Percentiles rank a stretch among this genome's conserved stretches.
phyloP scores from a whole-genome alignment of 2,329 filamentous ascomycete genomes.

The Hymenoscyphus albidus region DNA sequence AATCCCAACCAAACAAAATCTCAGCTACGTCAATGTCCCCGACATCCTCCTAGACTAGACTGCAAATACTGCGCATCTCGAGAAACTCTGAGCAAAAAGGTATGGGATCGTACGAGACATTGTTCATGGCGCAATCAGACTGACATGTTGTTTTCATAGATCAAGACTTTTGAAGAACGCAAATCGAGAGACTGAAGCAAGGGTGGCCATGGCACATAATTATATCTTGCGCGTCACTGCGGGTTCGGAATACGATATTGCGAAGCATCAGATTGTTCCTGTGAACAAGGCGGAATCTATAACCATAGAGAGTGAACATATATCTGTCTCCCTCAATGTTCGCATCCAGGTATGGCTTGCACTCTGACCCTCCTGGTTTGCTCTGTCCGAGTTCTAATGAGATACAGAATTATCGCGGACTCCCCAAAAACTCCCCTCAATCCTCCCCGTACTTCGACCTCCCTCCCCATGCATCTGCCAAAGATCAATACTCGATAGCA shows the following conservation, averaged over 20 bases:
- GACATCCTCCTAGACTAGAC: background rate
- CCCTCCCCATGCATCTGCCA: conserved; percentile 59
- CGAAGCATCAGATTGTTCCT: conserved; percentile 67
- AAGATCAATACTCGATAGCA: conserved; percentile 81
- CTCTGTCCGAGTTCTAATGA: background rate
- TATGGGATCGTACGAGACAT: background rate
- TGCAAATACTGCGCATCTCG: background rate
- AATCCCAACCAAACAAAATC: background rate
- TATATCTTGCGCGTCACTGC: conserved; percentile 81
- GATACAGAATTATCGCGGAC: conserved; percentile 49
- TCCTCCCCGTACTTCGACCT: conserved; percentile 75
- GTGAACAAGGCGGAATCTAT: conserved; percentile 68
- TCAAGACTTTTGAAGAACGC: background rate
- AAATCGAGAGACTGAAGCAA: background rate
- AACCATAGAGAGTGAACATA: conserved; percentile 58
- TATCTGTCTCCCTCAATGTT: conserved; percentile 67
- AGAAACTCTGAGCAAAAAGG: background rate
- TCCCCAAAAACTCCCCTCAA: conserved; percentile 64
- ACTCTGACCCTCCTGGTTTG: conserved; percentile 40
- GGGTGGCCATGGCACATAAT: conserved; percentile 56
- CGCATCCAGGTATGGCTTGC: conserved; percentile 54
- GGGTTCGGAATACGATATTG: conserved; percentile 68
- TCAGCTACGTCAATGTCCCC: background rate
- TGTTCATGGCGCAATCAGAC: background rate
- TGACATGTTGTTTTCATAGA: background rate